These are phyloP conservation scores for Lonicera japonica DNA, from an alignment of 129 eudicot genomes.

Conservation along the genomic window DNA sequence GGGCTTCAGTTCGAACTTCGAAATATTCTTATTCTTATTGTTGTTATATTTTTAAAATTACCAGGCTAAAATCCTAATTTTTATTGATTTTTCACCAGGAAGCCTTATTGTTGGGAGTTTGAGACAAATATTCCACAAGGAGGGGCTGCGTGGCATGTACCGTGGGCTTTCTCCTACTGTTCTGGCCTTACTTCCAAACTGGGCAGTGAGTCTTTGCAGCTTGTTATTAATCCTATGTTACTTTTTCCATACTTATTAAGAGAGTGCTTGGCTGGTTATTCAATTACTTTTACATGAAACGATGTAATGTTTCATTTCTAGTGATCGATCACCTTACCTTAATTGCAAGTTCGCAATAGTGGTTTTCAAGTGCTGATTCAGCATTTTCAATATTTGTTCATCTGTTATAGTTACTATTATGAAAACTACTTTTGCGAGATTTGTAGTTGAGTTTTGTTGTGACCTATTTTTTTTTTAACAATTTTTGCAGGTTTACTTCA, in stretches of 20 bases:
- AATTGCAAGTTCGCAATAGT: no score
- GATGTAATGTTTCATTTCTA: neutral
- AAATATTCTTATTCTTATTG: neutral
- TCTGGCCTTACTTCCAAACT: conserved; percentile 90
- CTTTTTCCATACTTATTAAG: neutral
- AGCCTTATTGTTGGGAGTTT: conserved; percentile 83
- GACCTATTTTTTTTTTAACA: conserved; percentile 12
- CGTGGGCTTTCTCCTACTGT: conserved; percentile 96
- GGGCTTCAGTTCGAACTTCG: neutral
- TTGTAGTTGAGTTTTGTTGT: neutral
- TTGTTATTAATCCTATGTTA: neutral
- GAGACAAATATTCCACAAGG: conserved; percentile 68
- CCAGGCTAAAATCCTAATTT: neutral
- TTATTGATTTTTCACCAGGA: conserved; percentile 40
- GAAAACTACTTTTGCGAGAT: neutral
- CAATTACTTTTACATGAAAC: no score
- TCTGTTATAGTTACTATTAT: no score
- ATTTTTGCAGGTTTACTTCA: conserved; percentile 92
- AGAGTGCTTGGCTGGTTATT: neutral
- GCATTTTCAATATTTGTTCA: no score
- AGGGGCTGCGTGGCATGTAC: conserved; percentile 93
- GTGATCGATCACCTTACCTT: no score
- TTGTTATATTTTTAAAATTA: neutral
- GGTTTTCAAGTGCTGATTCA: no score
- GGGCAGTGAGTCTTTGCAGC: conserved; percentile 75